phyloP scores from a whole-genome alignment of 2,329 filamentous ascomycete species.

The Xylaria sp. region DNA sequence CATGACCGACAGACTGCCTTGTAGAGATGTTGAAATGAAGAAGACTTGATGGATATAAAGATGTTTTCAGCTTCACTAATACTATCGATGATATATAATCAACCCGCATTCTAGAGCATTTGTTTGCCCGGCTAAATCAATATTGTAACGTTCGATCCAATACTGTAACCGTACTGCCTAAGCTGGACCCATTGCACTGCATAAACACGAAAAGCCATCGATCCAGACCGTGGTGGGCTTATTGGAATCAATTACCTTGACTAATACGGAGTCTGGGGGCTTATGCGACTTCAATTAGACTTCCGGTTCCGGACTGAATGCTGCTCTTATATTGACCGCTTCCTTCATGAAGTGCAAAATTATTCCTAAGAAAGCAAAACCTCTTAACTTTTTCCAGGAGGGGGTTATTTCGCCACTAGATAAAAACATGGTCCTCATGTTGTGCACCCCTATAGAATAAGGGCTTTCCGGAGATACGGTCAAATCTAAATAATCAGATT shows the following conservation, averaged over 20 bases:
- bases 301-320: neutral
- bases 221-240: neutral
- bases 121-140: slow-evolving; percentile 19
- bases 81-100: neutral
- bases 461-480: neutral
- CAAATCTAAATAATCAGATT: neutral
- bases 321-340: neutral
- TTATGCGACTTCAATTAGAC: neutral
- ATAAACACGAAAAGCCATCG: slow-evolving; percentile 18
- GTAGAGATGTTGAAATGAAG: neutral
- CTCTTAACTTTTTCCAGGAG: neutral
- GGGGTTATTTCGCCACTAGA: neutral
- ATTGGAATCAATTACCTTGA: neutral
- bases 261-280: slow-evolving; percentile 4
- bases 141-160: slow-evolving; percentile 19
- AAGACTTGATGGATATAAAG: neutral
- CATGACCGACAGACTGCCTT: neutral
- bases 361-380: neutral
- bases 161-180: slow-evolving; percentile 16
- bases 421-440: neutral
- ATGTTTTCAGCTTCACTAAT: neutral
- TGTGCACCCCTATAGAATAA: neutral
- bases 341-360: neutral
- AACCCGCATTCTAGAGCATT: neutral
- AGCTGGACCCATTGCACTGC: slow-evolving; percentile 16